A percentile compares a stretch with the other conserved stretches of the same genome.
Evolutionary conservation across 352 stramenopile species (phyloP).

Genomic region (Pythium sukuiense): DNA sequence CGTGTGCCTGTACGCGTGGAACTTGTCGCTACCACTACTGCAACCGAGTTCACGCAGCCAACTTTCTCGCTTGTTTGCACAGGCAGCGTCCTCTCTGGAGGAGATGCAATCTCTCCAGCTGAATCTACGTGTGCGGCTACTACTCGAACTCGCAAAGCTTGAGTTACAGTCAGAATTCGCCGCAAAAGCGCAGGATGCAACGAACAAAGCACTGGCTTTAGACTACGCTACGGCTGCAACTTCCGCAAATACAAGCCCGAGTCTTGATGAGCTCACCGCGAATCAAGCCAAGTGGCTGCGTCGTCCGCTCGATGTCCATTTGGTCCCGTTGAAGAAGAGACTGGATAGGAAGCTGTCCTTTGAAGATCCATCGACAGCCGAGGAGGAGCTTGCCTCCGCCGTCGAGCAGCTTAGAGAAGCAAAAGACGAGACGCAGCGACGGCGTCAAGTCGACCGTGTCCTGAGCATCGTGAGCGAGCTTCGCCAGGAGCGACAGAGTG

Average conservation of each 20-base stretch:
- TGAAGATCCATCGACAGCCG: constrained; percentile 34
- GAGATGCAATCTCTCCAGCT: constrained; percentile 83
- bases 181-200: constrained; percentile 67
- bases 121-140: constrained; percentile 70
- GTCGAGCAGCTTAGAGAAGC: constrained; percentile 76
- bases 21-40: constrained; percentile 76
- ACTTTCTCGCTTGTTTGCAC: constrained; percentile 65
- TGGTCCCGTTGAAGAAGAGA: constrained; percentile 61
- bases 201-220: constrained; percentile 56
- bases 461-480: constrained; percentile 8
- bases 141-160: constrained; percentile 86
- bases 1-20: constrained; percentile 83
- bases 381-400: constrained; percentile 52
- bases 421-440: constrained; percentile 45
- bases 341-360: constrained; percentile 66
- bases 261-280: constrained; percentile 28
- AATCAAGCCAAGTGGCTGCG: constrained; percentile 38
- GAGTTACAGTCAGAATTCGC: constrained; percentile 86
- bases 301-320: constrained; percentile 63
- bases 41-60: constrained; percentile 68
- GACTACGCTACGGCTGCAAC: constrained; percentile 50
- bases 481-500: background rate
- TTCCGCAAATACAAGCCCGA: constrained; percentile 16
- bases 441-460: constrained; percentile 25
- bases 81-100: constrained; percentile 64